Base-by-base conservation (phyloP, 306 rosid genomes). In the Malus fusca region DNA sequence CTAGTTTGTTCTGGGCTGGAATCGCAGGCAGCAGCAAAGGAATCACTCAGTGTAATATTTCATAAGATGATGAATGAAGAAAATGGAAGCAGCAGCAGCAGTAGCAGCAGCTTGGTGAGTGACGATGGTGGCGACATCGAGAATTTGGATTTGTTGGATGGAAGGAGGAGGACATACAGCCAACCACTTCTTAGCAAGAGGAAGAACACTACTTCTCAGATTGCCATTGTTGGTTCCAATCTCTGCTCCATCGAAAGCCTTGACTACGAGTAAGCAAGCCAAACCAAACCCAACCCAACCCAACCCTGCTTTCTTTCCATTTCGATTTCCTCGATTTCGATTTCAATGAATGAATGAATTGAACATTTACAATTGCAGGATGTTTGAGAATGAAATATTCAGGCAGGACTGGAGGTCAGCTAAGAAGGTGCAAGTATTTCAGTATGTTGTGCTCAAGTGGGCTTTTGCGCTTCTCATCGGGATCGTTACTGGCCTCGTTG, bases 401-500 rank as follows among this genome's bases (percentile, higher is more conserved):
- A 90, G 80, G 76, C 91, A 90, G 68, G 94, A 92, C 44, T 87
- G 98, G 98, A 90, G 96, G 53, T 80, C 94, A 60, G 86, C 81
- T 69, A 88, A 63, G 58, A 90, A 85, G 73, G 23, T 13, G 4
- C 91, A 85, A 76, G 86, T 88, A 75, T 59, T 55, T 63, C 92
- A 88, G 70, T 90, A 92, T 79, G 35, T 87, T 35, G 66, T 82
- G 75, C 87, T 88, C 6, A 92, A 90, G 75, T 92, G 98, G 98
- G 75, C 85, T 4, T 80, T 92, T 8, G 92, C 91, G 11, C 96
- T 92, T 76, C 78, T 87, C 31, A 85, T 92, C 21, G 98, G 98
- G 61, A 85, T 90, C 30, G 37, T 71, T 17, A 92, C 98, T 6
- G 96, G 96, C 18, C 80, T 92, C 15, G 85, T 90, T 76, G 98